A percentile compares a stretch with the other conserved stretches of the same genome.
These are phyloP conservation scores for Bipolaris bicolor DNA, from an alignment of 2,329 filamentous ascomycete species.

Conservation along the genomic window DNA sequence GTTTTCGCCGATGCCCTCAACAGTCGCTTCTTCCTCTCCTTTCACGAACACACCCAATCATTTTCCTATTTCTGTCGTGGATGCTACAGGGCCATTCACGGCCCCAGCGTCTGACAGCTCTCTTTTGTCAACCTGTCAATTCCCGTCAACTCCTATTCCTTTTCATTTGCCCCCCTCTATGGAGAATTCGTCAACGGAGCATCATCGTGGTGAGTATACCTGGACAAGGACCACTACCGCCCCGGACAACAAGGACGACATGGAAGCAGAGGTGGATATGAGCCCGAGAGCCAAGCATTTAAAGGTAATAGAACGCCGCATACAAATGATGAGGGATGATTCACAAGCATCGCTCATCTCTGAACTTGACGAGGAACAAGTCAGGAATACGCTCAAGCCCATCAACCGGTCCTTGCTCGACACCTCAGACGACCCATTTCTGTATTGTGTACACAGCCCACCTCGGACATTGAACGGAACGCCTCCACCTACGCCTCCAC, in stretches of 20 bases:
- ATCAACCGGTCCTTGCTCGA: conserved; percentile 48
- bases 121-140: conserved; percentile 33
- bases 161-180: conserved; percentile 28
- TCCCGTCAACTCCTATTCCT: conserved; percentile 47
- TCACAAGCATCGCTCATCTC: conserved; percentile 42
- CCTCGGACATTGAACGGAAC: conserved; percentile 19
- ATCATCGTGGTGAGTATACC: conserved; percentile 61
- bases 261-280: conserved; percentile 7
- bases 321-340: conserved; percentile 34
- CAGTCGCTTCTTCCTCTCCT: conserved; percentile 51
- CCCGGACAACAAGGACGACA: conserved; percentile 9
- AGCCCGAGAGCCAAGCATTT: conserved; percentile 34
- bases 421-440: conserved; percentile 22
- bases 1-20: conserved; percentile 37
- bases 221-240: conserved; percentile 28
- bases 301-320: conserved; percentile 26
- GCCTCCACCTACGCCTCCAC: conserved; percentile 21
- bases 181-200: conserved; percentile 47
- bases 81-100: conserved; percentile 27
- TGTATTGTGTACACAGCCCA: conserved; percentile 4
- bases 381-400: conserved; percentile 51
- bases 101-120: conserved; percentile 41
- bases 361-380: conserved; percentile 44
- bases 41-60: conserved; percentile 53
- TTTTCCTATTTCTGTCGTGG: conserved; percentile 46